These are phyloP conservation scores for Spergularia azorica DNA, from an alignment of 179 eudicot genomes.

Conservation along the genomic window DNA sequence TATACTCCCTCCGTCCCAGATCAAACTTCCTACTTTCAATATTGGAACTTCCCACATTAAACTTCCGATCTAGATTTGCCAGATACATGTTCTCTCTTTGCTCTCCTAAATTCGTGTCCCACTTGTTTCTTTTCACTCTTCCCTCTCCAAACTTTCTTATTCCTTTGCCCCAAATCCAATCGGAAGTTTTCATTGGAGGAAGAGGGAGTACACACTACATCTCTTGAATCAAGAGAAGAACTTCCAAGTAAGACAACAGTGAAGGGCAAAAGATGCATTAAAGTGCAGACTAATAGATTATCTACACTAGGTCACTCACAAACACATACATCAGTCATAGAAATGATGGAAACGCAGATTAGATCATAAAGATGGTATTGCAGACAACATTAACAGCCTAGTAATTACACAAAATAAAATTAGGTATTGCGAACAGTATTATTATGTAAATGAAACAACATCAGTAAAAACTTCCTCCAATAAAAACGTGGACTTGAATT, in stretches of 20 bases:
- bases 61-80: too few species aligned
- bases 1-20: background rate
- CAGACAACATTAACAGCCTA: background rate
- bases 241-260: background rate
- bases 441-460: background rate
- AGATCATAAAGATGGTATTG: background rate
- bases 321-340: background rate
- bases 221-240: background rate
- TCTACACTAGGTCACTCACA: background rate
- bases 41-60: too few species aligned
- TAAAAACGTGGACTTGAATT: background rate
- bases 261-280: background rate
- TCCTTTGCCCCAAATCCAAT: too few species aligned
- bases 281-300: background rate
- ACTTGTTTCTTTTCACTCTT: too few species aligned
- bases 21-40: too few species aligned
- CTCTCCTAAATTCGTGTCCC: too few species aligned
- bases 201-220: background rate
- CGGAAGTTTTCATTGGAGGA: too few species aligned
- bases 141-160: too few species aligned
- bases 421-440: background rate
- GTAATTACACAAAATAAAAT: background rate
- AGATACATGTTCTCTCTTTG: too few species aligned
- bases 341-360: constrained; percentile 1
- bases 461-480: background rate